Evolutionary conservation across 2,329 filamentous ascomycete genomes (phyloP).

Genomic region (Cucurbitaria berberidis): DNA sequence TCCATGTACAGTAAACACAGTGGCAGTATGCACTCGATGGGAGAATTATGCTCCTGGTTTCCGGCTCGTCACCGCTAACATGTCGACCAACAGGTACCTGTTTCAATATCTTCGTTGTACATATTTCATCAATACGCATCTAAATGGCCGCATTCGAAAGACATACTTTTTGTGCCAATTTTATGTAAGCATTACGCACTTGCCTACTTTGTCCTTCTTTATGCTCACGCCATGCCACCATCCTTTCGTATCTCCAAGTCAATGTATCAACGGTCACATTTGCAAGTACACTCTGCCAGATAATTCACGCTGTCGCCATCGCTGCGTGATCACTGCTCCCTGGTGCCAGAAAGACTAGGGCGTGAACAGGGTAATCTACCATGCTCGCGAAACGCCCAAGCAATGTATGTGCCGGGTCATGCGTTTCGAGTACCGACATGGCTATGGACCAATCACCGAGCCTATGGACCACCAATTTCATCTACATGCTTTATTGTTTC

Average conservation of each 20-base stretch:
- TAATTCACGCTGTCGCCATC: not conserved
- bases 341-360: not conserved
- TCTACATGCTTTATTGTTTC: slow-evolving; percentile 19
- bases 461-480: slow-evolving; percentile 8
- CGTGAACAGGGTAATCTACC: slow-evolving; percentile 5
- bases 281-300: not conserved
- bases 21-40: not conserved
- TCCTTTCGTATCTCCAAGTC: not conserved
- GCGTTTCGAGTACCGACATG: slow-evolving; percentile 22
- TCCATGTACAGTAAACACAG: not conserved
- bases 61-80: slow-evolving; percentile 16
- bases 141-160: slow-evolving; percentile 16
- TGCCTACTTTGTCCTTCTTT: not conserved
- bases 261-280: not conserved
- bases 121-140: slow-evolving; percentile 36
- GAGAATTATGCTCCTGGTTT: slow-evolving; percentile 6
- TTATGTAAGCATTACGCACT: not conserved
- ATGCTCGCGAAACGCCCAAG: slow-evolving; percentile 1
- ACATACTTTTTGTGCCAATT: slow-evolving; percentile 11
- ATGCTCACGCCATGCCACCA: slow-evolving; percentile 1
- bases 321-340: not conserved
- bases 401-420: slow-evolving; percentile 22
- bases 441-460: slow-evolving; percentile 10
- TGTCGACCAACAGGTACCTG: slow-evolving; percentile 16
- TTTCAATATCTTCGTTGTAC: slow-evolving; percentile 28